These are phyloP conservation scores for Globomyces sp. DNA, from an alignment of 371 early-diverging fungal species.

Conservation along the genomic window DNA sequence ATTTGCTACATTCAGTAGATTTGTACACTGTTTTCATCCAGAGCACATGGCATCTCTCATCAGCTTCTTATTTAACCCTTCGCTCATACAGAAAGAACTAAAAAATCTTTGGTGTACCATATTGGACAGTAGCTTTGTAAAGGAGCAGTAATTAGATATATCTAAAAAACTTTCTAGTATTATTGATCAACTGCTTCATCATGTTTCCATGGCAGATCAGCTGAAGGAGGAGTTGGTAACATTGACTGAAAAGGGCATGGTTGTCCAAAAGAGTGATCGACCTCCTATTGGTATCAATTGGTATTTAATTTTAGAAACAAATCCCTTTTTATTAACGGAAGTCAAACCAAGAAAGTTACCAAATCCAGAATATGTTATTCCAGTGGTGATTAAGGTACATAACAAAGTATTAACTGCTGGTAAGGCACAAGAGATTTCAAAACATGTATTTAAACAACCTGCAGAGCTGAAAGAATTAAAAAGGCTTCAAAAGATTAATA, in stretches of 20 bases:
- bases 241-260: slow-evolving; percentile 35
- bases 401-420: background rate
- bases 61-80: slow-evolving; percentile 38
- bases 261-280: slow-evolving; percentile 28
- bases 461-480: slow-evolving; percentile 36
- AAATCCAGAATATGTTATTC: slow-evolving; percentile 30
- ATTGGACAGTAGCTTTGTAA: slow-evolving; percentile 31
- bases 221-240: slow-evolving; percentile 31
- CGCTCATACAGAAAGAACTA: slow-evolving; percentile 25
- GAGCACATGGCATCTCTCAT: slow-evolving; percentile 36
- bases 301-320: slow-evolving; percentile 22
- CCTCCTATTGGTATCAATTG: slow-evolving; percentile 1
- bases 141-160: slow-evolving; percentile 16
- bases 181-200: slow-evolving; percentile 32
- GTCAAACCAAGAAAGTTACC: slow-evolving; percentile 37
- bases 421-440: slow-evolving; percentile 44
- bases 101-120: slow-evolving; percentile 25
- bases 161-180: background rate
- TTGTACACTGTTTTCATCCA: slow-evolving; percentile 30
- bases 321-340: slow-evolving; percentile 44
- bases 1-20: slow-evolving; percentile 29
- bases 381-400: slow-evolving; percentile 31
- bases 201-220: slow-evolving; percentile 24
- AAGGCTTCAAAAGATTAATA: slow-evolving; percentile 31
- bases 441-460: slow-evolving; percentile 34